Percentiles rank a stretch among this genome's conserved stretches.
These are phyloP conservation scores for Corymbia maculata DNA, from an alignment of 345 rosid genomes.

Conservation along the genomic window DNA sequence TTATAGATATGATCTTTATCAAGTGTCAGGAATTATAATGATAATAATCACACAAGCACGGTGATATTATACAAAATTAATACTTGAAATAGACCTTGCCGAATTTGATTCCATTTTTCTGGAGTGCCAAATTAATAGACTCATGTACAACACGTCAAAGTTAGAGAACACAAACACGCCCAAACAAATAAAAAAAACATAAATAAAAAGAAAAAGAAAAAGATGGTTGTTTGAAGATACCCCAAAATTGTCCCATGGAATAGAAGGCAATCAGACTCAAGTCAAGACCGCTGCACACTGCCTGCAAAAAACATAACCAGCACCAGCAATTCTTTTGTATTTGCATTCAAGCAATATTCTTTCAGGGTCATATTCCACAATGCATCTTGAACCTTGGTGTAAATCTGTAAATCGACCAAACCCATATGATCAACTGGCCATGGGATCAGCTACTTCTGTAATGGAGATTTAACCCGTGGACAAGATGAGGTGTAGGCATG, in stretches of 20 bases:
- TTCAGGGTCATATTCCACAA: not conserved
- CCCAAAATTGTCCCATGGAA: not conserved
- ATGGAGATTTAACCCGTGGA: not conserved
- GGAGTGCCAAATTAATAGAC: not conserved
- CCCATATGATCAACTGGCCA: not conserved
- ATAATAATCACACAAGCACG: accelerated
- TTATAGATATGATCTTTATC: not conserved
- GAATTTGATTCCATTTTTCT: not conserved
- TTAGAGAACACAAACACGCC: not conserved
- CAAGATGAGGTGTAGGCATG: not conserved
- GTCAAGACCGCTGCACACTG: not conserved
- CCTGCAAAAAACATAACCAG: not conserved
- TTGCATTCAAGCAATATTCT: not conserved
- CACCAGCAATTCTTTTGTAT: not conserved
- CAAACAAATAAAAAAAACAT: accelerated
- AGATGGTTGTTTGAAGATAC: too few relatives aligned
- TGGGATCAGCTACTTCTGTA: not conserved
- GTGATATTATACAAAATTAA: accelerated
- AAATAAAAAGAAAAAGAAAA: not conserved
- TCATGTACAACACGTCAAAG: not conserved
- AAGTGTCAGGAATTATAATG: accelerated
- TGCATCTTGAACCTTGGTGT: not conserved
- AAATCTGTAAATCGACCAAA: not conserved
- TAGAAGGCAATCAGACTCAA: not conserved
- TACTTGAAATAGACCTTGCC: not conserved